These are phyloP conservation scores for Trametes meyenii DNA, from an alignment of 768 basidiomycete genomes.

Conservation along the genomic window DNA sequence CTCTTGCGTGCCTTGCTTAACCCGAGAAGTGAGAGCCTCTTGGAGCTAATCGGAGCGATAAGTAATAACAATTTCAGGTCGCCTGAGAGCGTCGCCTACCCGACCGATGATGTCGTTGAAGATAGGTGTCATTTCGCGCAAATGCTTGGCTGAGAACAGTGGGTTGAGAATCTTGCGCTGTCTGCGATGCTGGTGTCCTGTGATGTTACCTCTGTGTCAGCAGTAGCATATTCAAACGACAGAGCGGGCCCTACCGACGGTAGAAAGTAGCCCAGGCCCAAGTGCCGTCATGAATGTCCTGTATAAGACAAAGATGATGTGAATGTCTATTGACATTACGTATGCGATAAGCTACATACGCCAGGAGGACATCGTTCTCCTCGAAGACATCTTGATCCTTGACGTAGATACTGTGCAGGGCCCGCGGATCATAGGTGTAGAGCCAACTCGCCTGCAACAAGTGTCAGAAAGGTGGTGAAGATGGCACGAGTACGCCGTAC, in stretches of 20 bases:
- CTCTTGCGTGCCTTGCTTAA: constrained; percentile 16
- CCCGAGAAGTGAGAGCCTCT: not conserved
- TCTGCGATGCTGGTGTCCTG: constrained; percentile 19
- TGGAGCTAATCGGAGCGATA: not conserved
- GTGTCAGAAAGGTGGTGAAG: not conserved
- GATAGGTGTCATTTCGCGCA: constrained; percentile 27
- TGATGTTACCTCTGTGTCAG: not conserved
- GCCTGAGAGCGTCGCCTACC: not conserved
- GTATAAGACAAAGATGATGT: not conserved
- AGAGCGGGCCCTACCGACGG: constrained; percentile 3
- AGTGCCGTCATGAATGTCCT: constrained; percentile 3
- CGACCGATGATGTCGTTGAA: constrained; percentile 24
- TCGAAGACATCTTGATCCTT: constrained; percentile 27
- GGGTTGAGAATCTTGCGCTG: constrained; percentile 31
- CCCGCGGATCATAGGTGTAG: constrained; percentile 19
- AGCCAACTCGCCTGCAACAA: constrained; percentile 5
- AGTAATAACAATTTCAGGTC: not conserved
- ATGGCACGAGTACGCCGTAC: not conserved
- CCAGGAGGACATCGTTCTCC: not conserved
- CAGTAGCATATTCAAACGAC: not conserved
- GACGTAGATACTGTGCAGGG: constrained; percentile 24
- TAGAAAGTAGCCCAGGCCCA: constrained; percentile 25
- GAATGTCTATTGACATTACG: not conserved
- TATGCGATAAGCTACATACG: not conserved
- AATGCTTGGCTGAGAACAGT: constrained; percentile 27